Evolutionary conservation across 768 basidiomycete species (phyloP).

Genomic region (Termitomyces sp.): DNA sequence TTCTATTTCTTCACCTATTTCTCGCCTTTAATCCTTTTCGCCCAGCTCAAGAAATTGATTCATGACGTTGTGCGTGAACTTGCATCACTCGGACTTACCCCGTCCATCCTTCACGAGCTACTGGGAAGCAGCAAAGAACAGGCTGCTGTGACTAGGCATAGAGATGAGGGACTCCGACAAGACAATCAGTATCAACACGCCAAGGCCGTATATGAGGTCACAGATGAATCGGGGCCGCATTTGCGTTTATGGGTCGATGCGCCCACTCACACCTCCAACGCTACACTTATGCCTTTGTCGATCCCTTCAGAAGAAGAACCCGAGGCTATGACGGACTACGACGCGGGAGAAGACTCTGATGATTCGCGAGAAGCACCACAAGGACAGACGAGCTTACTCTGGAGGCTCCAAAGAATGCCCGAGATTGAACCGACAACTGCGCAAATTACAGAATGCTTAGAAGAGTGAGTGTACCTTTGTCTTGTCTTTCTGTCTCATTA

Average conservation of each 20-base stretch:
- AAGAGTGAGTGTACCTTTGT: slow-evolving; percentile 7
- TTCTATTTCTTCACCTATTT: not conserved
- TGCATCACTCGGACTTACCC: slow-evolving; percentile 59
- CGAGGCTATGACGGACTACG: slow-evolving; percentile 4
- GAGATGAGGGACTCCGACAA: slow-evolving; percentile 15
- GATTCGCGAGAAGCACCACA: not conserved
- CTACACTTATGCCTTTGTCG: slow-evolving; percentile 7
- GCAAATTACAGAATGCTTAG: slow-evolving; percentile 5
- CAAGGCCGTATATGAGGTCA: slow-evolving; percentile 57
- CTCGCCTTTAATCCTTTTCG: not conserved
- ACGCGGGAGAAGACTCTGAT: slow-evolving; percentile 10
- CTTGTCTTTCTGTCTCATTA: not conserved
- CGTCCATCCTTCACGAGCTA: slow-evolving; percentile 43
- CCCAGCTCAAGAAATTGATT: slow-evolving; percentile 87
- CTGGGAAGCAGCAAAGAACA: slow-evolving; percentile 22
- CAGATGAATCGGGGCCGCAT: slow-evolving; percentile 45
- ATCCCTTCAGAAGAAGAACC: slow-evolving; percentile 10
- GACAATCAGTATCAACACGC: slow-evolving; percentile 12
- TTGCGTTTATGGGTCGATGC: slow-evolving; percentile 48
- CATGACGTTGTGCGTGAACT: slow-evolving; percentile 81
- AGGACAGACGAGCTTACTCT: slow-evolving; percentile 19
- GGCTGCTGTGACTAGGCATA: slow-evolving; percentile 17
- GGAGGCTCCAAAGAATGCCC: slow-evolving; percentile 20
- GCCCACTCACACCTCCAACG: slow-evolving; percentile 13
- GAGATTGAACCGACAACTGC: slow-evolving; percentile 1